Evolutionary conservation across 257 asterid species (phyloP).

Genomic region (Forsythia suspensa): DNA sequence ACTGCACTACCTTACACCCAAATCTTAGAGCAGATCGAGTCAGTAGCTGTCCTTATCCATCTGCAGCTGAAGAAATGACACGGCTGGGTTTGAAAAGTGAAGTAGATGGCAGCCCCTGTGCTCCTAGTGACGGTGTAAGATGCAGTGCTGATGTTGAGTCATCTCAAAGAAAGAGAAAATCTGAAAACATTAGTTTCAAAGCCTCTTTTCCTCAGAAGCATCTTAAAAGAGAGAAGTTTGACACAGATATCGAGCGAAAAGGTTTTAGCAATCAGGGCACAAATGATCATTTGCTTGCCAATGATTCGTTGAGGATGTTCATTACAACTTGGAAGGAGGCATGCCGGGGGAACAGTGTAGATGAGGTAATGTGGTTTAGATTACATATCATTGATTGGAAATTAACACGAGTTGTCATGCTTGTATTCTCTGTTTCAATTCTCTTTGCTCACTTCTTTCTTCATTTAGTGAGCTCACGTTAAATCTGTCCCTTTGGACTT

Average conservation of each 20-base stretch:
- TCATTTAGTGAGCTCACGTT: neutral
- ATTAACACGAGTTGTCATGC: conserved; percentile 7
- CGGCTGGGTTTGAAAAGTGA: conserved; percentile 73
- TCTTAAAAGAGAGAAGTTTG: conserved; percentile 35
- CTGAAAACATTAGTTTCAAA: conserved; percentile 31
- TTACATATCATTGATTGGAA: conserved; percentile 3
- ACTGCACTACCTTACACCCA: conserved; percentile 32
- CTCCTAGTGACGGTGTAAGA: conserved; percentile 33
- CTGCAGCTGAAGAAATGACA: conserved; percentile 79
- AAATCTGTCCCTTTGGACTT: conserved; percentile 1
- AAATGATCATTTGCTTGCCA: conserved; percentile 34
- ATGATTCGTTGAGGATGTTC: conserved; percentile 59
- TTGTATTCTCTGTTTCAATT: neutral
- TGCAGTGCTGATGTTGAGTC: conserved; percentile 30
- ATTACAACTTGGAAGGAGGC: conserved; percentile 81
- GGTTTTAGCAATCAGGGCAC: conserved; percentile 22
- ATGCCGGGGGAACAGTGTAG: conserved; percentile 48
- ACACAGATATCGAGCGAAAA: conserved; percentile 27
- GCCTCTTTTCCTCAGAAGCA: conserved; percentile 42
- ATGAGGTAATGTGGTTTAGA: conserved; percentile 56
- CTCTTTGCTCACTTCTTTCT: neutral
- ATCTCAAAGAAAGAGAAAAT: conserved; percentile 57
- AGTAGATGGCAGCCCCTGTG: conserved; percentile 24
- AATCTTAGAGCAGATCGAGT: conserved; percentile 51
- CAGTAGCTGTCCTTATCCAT: conserved; percentile 92